These are phyloP conservation scores for Daldinia childiae DNA, from an alignment of 495 filamentous ascomycete genomes.

Conservation along the genomic window DNA sequence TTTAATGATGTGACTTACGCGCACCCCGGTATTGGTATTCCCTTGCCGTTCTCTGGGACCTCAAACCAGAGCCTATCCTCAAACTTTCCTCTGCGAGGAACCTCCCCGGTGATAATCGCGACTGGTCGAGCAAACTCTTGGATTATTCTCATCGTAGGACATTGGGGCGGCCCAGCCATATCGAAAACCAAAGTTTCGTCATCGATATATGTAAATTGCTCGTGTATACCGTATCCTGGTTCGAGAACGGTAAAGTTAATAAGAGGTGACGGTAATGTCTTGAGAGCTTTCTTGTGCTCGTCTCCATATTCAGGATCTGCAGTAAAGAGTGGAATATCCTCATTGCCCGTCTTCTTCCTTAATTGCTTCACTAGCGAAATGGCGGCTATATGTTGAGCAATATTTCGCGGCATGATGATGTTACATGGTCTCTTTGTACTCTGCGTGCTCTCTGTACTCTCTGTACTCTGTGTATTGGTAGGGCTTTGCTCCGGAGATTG, in stretches of 20 bases:
- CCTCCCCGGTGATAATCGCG: conserved; percentile 20
- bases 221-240: conserved; percentile 17
- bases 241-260: conserved; percentile 25
- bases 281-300: conserved; percentile 17
- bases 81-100: conserved; percentile 5
- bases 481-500: neutral
- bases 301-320: conserved; percentile 27
- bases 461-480: no score
- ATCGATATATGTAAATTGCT: conserved; percentile 30
- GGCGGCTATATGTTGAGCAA: conserved; percentile 29
- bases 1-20: conserved; percentile 18
- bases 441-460: no score
- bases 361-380: conserved; percentile 19
- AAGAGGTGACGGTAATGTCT: neutral
- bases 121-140: conserved; percentile 32
- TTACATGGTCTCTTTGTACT: no score
- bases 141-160: conserved; percentile 24
- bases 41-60: conserved; percentile 21
- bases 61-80: conserved; percentile 35
- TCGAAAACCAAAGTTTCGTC: conserved; percentile 23
- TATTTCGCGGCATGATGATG: conserved; percentile 9
- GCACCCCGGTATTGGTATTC: conserved; percentile 28
- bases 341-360: conserved; percentile 5
- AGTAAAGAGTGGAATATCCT: conserved; percentile 10
- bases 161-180: conserved; percentile 11